Percentiles rank a stretch among this genome's conserved stretches.
Evolutionary conservation across 2,329 filamentous ascomycete species (phyloP).

Genomic region (Aphanoascus verrucosus): DNA sequence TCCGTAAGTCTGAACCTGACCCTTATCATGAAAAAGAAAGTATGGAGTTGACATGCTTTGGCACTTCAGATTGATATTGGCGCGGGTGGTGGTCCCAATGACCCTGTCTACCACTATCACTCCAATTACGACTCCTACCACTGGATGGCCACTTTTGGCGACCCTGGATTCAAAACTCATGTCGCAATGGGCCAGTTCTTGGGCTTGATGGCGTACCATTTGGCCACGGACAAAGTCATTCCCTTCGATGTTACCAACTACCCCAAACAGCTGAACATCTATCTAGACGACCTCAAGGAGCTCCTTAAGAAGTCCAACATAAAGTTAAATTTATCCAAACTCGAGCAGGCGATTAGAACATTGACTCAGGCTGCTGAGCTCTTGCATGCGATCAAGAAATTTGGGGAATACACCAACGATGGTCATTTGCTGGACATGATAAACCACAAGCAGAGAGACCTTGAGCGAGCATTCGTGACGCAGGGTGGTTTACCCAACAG

Average conservation of each 20-base stretch:
- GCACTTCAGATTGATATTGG: conserved; percentile 33
- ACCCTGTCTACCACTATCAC: conserved; percentile 41
- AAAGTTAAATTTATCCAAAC: conserved; percentile 15
- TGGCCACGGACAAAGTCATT: conserved; percentile 30
- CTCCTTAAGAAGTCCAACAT: conserved; percentile 20
- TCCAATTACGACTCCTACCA: conserved; percentile 40
- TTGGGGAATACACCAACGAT: conserved; percentile 9
- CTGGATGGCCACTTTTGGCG: conserved; percentile 44
- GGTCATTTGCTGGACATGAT: conserved; percentile 20
- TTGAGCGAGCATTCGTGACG: conserved; percentile 37
- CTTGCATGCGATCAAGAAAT: conserved; percentile 16
- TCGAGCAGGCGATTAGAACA: conserved; percentile 28
- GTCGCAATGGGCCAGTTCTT: conserved; percentile 41
- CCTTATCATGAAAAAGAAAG: too few relatives aligned
- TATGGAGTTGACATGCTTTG: too few relatives aligned
- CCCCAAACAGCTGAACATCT: conserved; percentile 27
- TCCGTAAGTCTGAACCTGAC: conserved; percentile 12
- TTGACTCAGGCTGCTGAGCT: conserved; percentile 22
- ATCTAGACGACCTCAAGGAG: conserved; percentile 26
- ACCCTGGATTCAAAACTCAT: conserved; percentile 42
- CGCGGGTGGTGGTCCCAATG: conserved; percentile 26
- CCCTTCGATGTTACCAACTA: conserved; percentile 33
- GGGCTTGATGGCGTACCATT: conserved; percentile 34
- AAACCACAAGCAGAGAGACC: conserved; percentile 40
- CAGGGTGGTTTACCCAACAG: conserved; percentile 38